Conservation (phyloP, 352 stramenopile species). For the Phytophthora multivora region DNA sequence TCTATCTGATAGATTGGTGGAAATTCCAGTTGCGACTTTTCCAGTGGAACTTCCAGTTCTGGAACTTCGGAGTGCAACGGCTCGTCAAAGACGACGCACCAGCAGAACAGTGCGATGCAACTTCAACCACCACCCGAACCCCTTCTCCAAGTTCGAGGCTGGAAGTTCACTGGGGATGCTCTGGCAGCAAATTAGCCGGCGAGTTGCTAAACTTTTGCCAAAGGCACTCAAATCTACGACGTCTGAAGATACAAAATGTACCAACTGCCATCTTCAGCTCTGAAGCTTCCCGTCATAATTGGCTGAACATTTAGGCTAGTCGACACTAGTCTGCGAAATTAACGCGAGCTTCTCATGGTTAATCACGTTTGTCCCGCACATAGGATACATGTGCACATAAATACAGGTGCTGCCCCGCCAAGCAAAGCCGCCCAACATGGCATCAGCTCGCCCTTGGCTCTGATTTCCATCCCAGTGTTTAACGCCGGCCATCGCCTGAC, state of each 20-base stretch:
- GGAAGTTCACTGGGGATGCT: constrained; percentile 1
- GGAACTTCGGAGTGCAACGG: no score
- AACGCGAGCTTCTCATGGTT: constrained; percentile 6
- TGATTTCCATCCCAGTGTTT: constrained; percentile 19
- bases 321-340: constrained; percentile 11
- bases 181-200: background rate
- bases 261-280: constrained; percentile 8
- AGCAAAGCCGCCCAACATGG: background rate
- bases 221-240: no score
- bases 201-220: no score
- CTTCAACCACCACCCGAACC: constrained; percentile 26
- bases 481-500: constrained; percentile 23
- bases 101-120: constrained; percentile 6
- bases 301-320: constrained; percentile 19
- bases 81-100: constrained; percentile 23
- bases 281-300: constrained; percentile 4
- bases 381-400: no score
- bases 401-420: background rate
- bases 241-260: background rate
- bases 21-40: background rate
- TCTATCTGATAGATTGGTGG: no score
- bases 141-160: background rate
- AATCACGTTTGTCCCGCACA: constrained; percentile 26
- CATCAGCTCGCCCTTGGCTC: constrained; percentile 10
- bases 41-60: constrained; percentile 10